Evolutionary conservation across 768 basidiomycete species (phyloP).

Genomic region (Nidularia pulvinata): DNA sequence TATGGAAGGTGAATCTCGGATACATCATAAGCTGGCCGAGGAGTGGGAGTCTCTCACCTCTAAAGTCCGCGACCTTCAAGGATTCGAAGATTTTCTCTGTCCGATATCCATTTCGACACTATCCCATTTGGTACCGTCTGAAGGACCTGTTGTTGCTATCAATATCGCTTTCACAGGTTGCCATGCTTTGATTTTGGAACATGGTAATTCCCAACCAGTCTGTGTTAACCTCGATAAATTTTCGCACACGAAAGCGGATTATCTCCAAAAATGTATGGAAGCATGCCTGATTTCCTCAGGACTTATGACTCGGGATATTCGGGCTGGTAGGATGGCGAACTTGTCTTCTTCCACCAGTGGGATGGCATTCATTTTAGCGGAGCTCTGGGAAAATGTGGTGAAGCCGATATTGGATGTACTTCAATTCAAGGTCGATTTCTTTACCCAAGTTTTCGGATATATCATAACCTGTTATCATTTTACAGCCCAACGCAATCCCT

Average conservation of each 20-base stretch:
- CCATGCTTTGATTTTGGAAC: not conserved
- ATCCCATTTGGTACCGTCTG: constrained; percentile 4
- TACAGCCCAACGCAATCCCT: constrained; percentile 7
- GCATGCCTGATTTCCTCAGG: not conserved
- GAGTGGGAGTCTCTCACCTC: constrained; percentile 11
- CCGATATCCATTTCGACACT: constrained; percentile 6
- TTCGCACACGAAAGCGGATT: not conserved
- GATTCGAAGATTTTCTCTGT: constrained; percentile 14
- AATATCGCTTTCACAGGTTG: constrained; percentile 4
- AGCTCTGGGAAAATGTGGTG: constrained; percentile 2
- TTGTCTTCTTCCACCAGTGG: not conserved
- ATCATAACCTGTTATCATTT: not conserved
- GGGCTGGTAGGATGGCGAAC: not conserved
- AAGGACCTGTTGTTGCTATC: constrained; percentile 10
- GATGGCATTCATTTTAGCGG: not conserved
- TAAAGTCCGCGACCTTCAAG: constrained; percentile 6
- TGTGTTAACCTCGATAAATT: not conserved
- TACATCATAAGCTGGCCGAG: constrained; percentile 9
- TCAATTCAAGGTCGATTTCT: constrained; percentile 2
- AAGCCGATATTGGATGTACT: constrained; percentile 2
- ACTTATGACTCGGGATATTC: not conserved
- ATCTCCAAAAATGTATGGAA: not conserved
- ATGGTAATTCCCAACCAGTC: not conserved
- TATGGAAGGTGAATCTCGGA: constrained; percentile 1
- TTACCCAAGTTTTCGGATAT: not conserved